Base-by-base conservation (phyloP, 441 rosid genomes). In the Cnidoscolus chayamansa region DNA sequence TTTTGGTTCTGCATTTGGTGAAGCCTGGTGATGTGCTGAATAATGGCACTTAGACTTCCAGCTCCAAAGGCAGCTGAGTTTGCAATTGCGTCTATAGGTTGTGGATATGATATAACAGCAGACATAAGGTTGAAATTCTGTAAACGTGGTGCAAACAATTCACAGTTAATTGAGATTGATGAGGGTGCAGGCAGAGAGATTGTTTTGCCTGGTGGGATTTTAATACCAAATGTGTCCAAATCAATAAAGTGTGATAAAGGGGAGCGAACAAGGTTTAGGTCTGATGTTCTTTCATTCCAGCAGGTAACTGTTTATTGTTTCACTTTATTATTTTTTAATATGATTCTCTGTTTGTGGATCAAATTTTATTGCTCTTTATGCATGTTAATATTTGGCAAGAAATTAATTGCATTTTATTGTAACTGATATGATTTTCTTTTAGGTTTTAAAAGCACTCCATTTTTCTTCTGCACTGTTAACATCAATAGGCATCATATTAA, bases 201-300 rank as follows among this genome's bases (percentile, higher is more conserved):
- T 80, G 83, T 84, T 71, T 81, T 94, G 54, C 97, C 98, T 0
- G 99, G 99, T 69, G 98, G 98, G 60, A 83, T 90, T 80, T 81
- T 86, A 0, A 81, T 93, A 13, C 85, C 88, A 1, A 83, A 87
- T 58, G 98, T 95, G 57, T 80, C 99, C 13, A 91, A 88, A 78
- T 89, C 92, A 43, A 91, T 95, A 20, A 91, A 90, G 78, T 95
- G 98, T 54, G 94, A 90, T 73, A 90, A 90, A 86, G 97, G 99
- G 19, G 96, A 91, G 80, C 85, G 88, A 30, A 89, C 80, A 48
- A 77, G 97, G 65, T 89, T 90, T 74, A 81, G 86, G 79, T 95
- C 98, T 15, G 97, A 91, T 80, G 87, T 88, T 75, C 86, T 90
- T 65, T 85, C 98, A 76, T 95, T 91, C 74, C 96, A 90, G 75